phyloP scores from a whole-genome alignment of 177 flowering plant species.

The Vitis hybrid region DNA sequence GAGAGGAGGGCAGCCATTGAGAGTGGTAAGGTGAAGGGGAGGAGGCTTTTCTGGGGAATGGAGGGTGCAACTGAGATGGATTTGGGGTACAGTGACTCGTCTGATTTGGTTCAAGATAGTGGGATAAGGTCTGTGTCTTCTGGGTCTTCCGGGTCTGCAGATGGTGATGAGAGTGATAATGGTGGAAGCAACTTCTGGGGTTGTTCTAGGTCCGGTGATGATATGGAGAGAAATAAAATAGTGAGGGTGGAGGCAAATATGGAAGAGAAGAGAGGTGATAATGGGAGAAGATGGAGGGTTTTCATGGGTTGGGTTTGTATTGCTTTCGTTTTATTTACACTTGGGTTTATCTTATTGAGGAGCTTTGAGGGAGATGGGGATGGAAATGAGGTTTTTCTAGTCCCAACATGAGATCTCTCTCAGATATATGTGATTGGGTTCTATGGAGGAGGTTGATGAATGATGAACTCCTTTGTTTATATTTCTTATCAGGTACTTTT shows the following conservation, averaged over 20 bases:
- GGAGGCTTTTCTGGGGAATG: constrained; percentile 35
- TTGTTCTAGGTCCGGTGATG: constrained; percentile 2
- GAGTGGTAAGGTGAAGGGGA: constrained; percentile 44
- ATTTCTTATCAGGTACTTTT: too few species aligned
- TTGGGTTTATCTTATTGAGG: constrained; percentile 6
- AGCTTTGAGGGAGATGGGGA: constrained; percentile 2
- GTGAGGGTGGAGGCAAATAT: background rate
- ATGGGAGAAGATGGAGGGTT: constrained; percentile 2
- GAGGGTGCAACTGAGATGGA: constrained; percentile 21
- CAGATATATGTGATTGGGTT: too few species aligned
- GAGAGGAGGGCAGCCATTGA: constrained; percentile 42
- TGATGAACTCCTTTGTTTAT: too few species aligned
- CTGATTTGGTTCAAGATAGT: constrained; percentile 12
- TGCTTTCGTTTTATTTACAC: constrained; percentile 24
- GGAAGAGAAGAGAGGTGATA: background rate
- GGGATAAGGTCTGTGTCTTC: constrained; percentile 24
- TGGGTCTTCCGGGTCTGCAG: constrained; percentile 4
- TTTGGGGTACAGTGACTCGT: constrained; percentile 14
- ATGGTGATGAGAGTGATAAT: constrained; percentile 10
- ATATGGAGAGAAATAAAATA: constrained; percentile 1
- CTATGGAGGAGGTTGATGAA: too few species aligned
- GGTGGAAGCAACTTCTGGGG: background rate
- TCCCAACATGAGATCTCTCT: constrained; percentile 23
- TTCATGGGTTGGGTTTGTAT: constrained; percentile 16
- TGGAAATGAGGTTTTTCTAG: constrained; percentile 12